A percentile compares a stretch with the other conserved stretches of the same genome.
These are phyloP conservation scores for Pisolithus thermaeus DNA, from an alignment of 1,284 basidiomycete species.

Conservation along the genomic window DNA sequence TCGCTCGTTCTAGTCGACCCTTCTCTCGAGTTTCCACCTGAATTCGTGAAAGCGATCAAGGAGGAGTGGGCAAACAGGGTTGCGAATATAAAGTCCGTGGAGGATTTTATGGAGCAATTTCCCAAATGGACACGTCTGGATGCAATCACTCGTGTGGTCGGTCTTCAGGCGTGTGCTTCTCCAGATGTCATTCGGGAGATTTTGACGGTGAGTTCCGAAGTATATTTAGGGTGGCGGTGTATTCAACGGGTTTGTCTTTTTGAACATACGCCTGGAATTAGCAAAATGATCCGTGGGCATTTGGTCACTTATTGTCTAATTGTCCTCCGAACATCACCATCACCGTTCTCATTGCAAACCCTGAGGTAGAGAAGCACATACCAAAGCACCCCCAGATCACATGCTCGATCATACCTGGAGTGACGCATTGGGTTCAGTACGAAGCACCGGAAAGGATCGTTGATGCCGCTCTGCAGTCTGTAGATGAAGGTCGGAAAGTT, in stretches of 20 bases:
- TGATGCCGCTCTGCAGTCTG: slow-evolving; percentile 1
- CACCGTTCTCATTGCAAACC: slow-evolving; percentile 4
- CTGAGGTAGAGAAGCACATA: not conserved
- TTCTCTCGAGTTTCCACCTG: slow-evolving; percentile 4
- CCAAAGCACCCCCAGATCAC: not conserved
- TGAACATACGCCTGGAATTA: not conserved
- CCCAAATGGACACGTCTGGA: slow-evolving; percentile 17
- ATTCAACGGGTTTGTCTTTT: not conserved
- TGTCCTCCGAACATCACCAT: not conserved
- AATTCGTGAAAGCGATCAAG: slow-evolving; percentile 1
- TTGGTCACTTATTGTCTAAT: slow-evolving; percentile 4
- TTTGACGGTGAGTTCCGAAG: slow-evolving; percentile 9
- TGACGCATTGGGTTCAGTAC: slow-evolving; percentile 7
- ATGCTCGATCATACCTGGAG: slow-evolving; percentile 1
- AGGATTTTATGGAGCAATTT: slow-evolving; percentile 2
- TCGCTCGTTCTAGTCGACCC: slow-evolving; percentile 17
- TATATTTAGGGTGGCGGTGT: not conserved
- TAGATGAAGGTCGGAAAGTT: not conserved
- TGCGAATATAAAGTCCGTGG: slow-evolving; percentile 6
- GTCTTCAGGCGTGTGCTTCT: slow-evolving; percentile 7
- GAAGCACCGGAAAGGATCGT: slow-evolving; percentile 7
- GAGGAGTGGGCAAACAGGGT: not conserved
- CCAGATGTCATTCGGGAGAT: slow-evolving; percentile 6
- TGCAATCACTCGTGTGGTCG: slow-evolving; percentile 10
- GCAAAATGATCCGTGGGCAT: slow-evolving; percentile 7